Conservation (phyloP, 306 rosid genomes). For the Mucuna pruriens region DNA sequence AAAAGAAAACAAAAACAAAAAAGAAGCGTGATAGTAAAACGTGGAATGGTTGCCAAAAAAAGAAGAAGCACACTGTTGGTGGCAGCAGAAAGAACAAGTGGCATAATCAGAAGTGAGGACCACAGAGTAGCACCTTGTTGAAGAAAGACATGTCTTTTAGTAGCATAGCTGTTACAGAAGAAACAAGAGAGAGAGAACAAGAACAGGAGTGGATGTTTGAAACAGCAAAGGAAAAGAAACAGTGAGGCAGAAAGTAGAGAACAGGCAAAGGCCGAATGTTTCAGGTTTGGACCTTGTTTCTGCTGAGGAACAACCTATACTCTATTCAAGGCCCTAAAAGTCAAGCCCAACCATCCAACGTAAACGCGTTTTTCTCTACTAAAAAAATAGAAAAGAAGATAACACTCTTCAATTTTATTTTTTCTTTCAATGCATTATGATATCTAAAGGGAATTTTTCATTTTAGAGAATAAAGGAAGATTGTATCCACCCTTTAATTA, state of each 20-base stretch:
- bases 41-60: constrained; percentile 5
- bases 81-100: not conserved
- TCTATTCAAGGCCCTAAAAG: not conserved
- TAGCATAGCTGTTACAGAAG: constrained; percentile 47
- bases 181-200: not conserved
- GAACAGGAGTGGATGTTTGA: constrained; percentile 1
- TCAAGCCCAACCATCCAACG: not conserved
- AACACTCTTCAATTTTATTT: no score
- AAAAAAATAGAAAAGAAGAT: not conserved
- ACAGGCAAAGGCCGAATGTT: constrained; percentile 21
- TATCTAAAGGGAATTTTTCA: no score
- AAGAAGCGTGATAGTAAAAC: not conserved
- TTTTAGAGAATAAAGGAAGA: no score
- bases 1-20: constrained; percentile 8
- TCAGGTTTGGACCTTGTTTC: constrained; percentile 16
- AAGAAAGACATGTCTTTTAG: constrained; percentile 60
- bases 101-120: not conserved
- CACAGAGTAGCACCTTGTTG: constrained; percentile 64
- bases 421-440: no score
- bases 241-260: not conserved
- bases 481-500: no score
- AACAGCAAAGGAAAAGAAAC: not conserved
- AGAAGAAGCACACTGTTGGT: constrained; percentile 27
- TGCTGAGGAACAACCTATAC: constrained; percentile 14
- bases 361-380: not conserved